These are phyloP conservation scores for Boletus rubescentipes DNA, from an alignment of 768 basidiomycete genomes.

Conservation along the genomic window DNA sequence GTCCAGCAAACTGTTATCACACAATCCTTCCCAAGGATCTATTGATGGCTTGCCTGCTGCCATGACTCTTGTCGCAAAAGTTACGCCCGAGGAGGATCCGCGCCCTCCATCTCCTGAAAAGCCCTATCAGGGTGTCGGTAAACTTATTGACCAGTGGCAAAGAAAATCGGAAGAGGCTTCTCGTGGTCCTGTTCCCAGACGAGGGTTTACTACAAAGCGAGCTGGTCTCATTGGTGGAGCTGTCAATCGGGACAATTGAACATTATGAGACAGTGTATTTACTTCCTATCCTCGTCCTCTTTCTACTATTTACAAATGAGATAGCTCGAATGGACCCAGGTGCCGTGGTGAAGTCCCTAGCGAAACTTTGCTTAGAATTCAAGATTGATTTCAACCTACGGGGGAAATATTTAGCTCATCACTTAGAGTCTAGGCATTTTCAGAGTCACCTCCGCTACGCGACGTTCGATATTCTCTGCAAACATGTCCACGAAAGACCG, in stretches of 20 bases:
- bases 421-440: neutral
- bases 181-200: conserved; percentile 35
- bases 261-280: conserved; percentile 12
- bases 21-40: conserved; percentile 12
- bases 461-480: conserved; percentile 2
- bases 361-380: neutral
- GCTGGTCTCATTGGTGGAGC: conserved; percentile 31
- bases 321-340: neutral
- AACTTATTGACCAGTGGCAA: conserved; percentile 87
- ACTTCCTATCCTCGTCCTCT: conserved; percentile 1
- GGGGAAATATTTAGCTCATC: neutral
- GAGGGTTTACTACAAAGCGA: conserved; percentile 43
- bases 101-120: conserved; percentile 70
- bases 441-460: conserved; percentile 6
- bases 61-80: conserved; percentile 7
- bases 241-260: conserved; percentile 21
- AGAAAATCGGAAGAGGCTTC: conserved; percentile 63
- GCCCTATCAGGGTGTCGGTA: conserved; percentile 81
- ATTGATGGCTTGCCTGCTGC: conserved; percentile 29
- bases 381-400: conserved; percentile 13
- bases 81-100: conserved; percentile 23
- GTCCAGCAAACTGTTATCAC: conserved; percentile 22
- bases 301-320: conserved; percentile 12
- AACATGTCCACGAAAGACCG: conserved; percentile 11
- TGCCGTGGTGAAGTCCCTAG: neutral